phyloP scores from a whole-genome alignment of 257 asterid genomes.

The Capsicum chinense region DNA sequence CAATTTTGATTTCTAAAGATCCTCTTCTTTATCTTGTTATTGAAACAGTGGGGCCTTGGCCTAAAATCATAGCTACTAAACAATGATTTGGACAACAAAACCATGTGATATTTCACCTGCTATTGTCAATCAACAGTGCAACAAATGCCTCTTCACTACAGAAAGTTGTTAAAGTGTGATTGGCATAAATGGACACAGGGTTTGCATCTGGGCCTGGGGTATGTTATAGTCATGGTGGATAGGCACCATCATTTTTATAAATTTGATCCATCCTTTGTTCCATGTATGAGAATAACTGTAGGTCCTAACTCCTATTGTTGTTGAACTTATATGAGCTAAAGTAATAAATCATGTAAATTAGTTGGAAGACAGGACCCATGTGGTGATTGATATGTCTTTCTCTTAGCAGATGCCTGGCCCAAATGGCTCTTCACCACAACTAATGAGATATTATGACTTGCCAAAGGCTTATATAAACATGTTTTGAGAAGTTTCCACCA shows the following conservation, averaged over 20 bases:
- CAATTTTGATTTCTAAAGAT: neutral
- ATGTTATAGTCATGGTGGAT: too few relatives aligned
- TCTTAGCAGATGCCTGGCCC: neutral
- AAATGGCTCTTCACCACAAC: conserved; percentile 19
- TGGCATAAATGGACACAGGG: neutral
- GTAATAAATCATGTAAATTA: neutral
- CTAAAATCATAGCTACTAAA: neutral
- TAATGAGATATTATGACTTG: neutral
- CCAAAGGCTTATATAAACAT: neutral
- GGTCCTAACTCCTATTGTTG: neutral
- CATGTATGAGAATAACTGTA: neutral
- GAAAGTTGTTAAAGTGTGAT: neutral
- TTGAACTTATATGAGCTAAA: neutral
- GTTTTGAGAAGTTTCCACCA: neutral
- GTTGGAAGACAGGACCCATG: neutral
- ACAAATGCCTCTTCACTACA: neutral
- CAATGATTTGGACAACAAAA: neutral
- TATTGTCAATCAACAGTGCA: neutral
- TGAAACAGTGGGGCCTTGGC: neutral
- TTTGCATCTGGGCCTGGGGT: too few relatives aligned
- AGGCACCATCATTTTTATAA: neutral
- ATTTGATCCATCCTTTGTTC: conserved; percentile 18
- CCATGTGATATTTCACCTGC: neutral
- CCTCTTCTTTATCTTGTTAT: neutral
- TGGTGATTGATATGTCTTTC: neutral